Evolutionary conservation across 495 filamentous ascomycete genomes (phyloP).

Genomic region (Aspergillus diversus): DNA sequence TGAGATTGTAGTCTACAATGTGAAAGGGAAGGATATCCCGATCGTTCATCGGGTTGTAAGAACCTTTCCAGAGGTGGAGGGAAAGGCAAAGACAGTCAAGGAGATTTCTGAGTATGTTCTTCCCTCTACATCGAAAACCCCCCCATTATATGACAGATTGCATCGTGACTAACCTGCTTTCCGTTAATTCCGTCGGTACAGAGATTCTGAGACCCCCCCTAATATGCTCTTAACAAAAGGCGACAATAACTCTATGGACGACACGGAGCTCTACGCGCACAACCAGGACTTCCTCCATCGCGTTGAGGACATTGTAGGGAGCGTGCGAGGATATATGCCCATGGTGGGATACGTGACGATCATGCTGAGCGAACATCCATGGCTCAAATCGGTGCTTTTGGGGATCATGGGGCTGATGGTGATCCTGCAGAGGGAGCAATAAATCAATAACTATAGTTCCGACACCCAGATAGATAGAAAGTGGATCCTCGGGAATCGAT

Average conservation of each 20-base stretch:
- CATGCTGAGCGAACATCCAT: slow-evolving; percentile 92
- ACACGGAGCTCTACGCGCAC: slow-evolving; percentile 87
- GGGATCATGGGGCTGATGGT: slow-evolving; percentile 96
- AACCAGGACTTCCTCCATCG: slow-evolving; percentile 85
- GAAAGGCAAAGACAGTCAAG: slow-evolving; percentile 45
- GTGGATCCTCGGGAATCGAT: background rate
- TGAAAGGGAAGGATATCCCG: slow-evolving; percentile 76
- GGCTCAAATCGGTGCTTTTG: slow-evolving; percentile 93
- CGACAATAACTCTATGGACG: slow-evolving; percentile 93
- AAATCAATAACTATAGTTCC: background rate
- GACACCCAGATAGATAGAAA: background rate
- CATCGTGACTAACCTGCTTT: background rate
- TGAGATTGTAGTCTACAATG: slow-evolving; percentile 93
- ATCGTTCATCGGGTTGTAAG: slow-evolving; percentile 89
- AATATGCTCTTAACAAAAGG: slow-evolving; percentile 87
- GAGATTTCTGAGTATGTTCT: slow-evolving; percentile 39
- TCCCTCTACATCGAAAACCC: background rate
- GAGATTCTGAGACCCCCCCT: slow-evolving; percentile 26
- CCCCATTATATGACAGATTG: background rate
- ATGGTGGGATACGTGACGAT: slow-evolving; percentile 98
- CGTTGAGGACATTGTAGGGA: slow-evolving; percentile 88
- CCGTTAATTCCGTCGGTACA: background rate
- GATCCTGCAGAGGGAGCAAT: slow-evolving; percentile 84
- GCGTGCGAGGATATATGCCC: slow-evolving; percentile 90
- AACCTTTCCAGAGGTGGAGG: slow-evolving; percentile 61